Base-by-base conservation (phyloP, 2,329 filamentous ascomycete species). In the Drechslerella coelobrocha region DNA sequence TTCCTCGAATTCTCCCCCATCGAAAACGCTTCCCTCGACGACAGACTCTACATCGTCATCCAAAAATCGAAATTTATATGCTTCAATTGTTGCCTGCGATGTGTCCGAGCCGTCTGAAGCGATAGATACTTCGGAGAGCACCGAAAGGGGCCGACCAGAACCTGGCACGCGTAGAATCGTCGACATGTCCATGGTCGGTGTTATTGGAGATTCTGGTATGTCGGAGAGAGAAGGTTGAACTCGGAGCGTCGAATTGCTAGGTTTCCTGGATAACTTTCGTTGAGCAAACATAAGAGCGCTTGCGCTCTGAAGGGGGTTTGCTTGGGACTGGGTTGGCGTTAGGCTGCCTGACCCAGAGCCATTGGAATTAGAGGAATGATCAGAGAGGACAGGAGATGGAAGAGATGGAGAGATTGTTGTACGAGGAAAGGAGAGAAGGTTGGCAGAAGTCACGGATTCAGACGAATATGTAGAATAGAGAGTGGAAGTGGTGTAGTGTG, bases 221-320 rank as follows among this genome's bases (percentile, higher is more conserved):
- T 71, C 66, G 14, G 59, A 56, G 19, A 71, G 47, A 27, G 51
- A 56, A 26, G 66, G 66, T 39, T 71, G 66, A 8, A 71, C 66
- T 51, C 66, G 45, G 51, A 71, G 51, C 48, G 66, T 50, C 24
- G 66, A 71, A 50, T 71, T 71, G 54, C 66, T 71, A 9, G 66
- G 66, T 51, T 71, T 71, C 24, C 62, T 71, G 14, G 66, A 71
- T 47, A 71, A 59, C 48, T 71, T 71, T 48, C 66, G 50, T 29
- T 71, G 66, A 23, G 66, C 66, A 59, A 71, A 71, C 66, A 71
- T 71, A 29, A 43, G 47, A 6, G 59, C 57, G 47, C 66, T 71
- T 37, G 66, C 66, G 26, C 66, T 71, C 6, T 57, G 52, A 9
- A 52, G 47, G 9, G 54, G 47, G n/a, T 53, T 34, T 23, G 41